Conservation (phyloP, 176 grass and related monocot species). For the Cenchrus purpureus region DNA sequence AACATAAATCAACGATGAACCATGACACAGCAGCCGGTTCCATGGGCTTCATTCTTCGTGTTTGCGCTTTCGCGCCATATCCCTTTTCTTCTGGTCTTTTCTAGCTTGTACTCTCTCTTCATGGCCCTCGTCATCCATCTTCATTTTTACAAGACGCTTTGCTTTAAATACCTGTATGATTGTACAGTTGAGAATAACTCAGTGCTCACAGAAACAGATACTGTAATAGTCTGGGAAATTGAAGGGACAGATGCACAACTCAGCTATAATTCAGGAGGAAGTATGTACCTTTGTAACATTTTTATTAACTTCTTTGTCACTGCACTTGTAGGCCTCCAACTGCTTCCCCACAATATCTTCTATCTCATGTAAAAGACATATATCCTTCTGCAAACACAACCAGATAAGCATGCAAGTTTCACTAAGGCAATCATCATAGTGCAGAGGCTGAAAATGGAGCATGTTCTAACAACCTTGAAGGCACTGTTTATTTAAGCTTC, state of each 20-base stretch:
- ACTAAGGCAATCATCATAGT: neutral
- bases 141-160: conserved; percentile 74
- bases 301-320: conserved; percentile 67
- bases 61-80: conserved; percentile 63
- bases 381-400: conserved; percentile 69
- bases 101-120: conserved; percentile 72
- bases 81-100: conserved; percentile 75
- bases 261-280: neutral
- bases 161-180: conserved; percentile 77
- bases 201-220: neutral
- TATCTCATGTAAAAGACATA: conserved; percentile 87
- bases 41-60: conserved; percentile 34
- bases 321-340: conserved; percentile 54
- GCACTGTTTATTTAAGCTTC: neutral
- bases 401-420: neutral
- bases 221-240: neutral
- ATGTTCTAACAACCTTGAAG: neutral
- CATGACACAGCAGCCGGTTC: neutral
- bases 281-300: conserved; percentile 71
- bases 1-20: neutral
- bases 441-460: conserved; percentile 14
- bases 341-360: conserved; percentile 71
- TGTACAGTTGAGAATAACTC: neutral
- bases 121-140: conserved; percentile 79
- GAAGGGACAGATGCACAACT: conserved; percentile 16